A percentile compares a stretch with the other conserved stretches of the same genome.
Conservation (phyloP, 1,284 basidiomycete species). For the Cerioporus squamosus region DNA sequence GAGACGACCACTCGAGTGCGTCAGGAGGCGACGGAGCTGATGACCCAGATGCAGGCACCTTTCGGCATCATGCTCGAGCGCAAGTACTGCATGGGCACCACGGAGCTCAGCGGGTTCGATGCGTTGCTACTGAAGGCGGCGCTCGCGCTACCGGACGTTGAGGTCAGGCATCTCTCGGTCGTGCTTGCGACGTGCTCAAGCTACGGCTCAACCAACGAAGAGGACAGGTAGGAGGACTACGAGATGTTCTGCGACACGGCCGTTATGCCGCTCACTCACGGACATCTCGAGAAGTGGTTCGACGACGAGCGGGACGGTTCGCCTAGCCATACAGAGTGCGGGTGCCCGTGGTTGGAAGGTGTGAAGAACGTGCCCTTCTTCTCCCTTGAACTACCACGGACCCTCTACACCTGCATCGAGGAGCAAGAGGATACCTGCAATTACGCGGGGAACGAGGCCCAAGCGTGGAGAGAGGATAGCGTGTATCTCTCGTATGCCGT, state of each 20-base stretch:
- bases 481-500: slow-evolving; percentile 37
- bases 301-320: neutral
- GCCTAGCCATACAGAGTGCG: neutral
- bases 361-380: slow-evolving; percentile 32
- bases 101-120: slow-evolving; percentile 32
- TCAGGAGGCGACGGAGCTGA: slow-evolving; percentile 2
- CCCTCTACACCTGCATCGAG: slow-evolving; percentile 21
- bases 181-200: slow-evolving; percentile 13
- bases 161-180: slow-evolving; percentile 34
- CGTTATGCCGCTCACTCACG: slow-evolving; percentile 33
- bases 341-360: slow-evolving; percentile 15
- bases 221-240: neutral
- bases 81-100: slow-evolving; percentile 32
- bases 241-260: slow-evolving; percentile 5
- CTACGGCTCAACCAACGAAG: neutral
- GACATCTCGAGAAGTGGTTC: slow-evolving; percentile 27
- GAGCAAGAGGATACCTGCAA: slow-evolving; percentile 19
- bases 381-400: slow-evolving; percentile 16
- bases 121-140: slow-evolving; percentile 26
- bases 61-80: slow-evolving; percentile 35
- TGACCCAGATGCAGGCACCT: slow-evolving; percentile 24
- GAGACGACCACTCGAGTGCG: neutral
- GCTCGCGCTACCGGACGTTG: slow-evolving; percentile 6
- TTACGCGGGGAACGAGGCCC: slow-evolving; percentile 33
- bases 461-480: slow-evolving; percentile 29